phyloP scores from a whole-genome alignment of 2,329 filamentous ascomycete species.

The Coniochaeta prunicola region DNA sequence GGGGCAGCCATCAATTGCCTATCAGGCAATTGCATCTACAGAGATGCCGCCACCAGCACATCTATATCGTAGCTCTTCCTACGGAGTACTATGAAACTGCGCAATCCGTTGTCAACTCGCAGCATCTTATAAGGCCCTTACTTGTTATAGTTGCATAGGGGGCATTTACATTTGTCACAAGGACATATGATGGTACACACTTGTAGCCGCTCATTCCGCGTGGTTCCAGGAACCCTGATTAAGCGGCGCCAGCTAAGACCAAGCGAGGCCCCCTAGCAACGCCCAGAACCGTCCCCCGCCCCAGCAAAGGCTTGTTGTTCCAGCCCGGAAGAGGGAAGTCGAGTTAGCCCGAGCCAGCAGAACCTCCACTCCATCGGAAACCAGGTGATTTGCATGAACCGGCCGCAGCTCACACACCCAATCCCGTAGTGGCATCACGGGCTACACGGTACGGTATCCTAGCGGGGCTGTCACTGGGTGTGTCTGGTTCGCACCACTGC shows the following conservation, averaged over 20 bases:
- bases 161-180: no score
- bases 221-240: not conserved
- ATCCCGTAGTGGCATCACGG: not conserved
- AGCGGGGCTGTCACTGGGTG: not conserved
- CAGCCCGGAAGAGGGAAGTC: not conserved
- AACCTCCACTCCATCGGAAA: not conserved
- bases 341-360: not conserved
- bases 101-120: no score
- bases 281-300: not conserved
- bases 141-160: no score
- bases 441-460: not conserved
- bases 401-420: not conserved
- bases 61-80: no score
- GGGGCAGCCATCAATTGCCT: not conserved
- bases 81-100: no score
- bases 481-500: not conserved
- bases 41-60: no score
- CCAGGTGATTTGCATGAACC: slow-evolving; percentile 1
- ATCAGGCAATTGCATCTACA: no score
- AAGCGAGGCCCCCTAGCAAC: not conserved
- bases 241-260: not conserved
- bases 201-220: no score
- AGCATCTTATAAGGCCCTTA: no score
- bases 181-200: not conserved
- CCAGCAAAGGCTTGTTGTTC: not conserved